Percentiles rank a stretch among this genome's conserved stretches.
These are phyloP conservation scores for Penicillium mononematosum DNA, from an alignment of 495 filamentous ascomycete genomes.

Conservation along the genomic window DNA sequence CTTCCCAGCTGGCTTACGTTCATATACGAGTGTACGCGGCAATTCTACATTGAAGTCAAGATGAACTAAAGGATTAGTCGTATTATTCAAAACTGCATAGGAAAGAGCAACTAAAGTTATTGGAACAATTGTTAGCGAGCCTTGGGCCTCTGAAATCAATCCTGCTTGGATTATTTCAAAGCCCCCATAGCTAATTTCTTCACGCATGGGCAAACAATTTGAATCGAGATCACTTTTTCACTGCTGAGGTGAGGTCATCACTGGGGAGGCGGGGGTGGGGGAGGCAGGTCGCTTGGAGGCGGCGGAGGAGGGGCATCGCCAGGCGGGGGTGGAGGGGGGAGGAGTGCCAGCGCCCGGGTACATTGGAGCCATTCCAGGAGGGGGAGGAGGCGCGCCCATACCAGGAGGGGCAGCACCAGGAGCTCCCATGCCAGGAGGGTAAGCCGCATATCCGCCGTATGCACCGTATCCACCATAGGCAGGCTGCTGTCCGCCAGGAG, in stretches of 20 bases:
- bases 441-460: slow-evolving; percentile 46
- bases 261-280: slow-evolving; percentile 64
- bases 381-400: slow-evolving; percentile 64
- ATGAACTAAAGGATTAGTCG: not conserved
- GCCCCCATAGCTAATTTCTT: not conserved
- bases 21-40: not conserved
- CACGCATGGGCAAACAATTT: not conserved
- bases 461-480: slow-evolving; percentile 53
- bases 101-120: not conserved
- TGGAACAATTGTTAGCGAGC: slow-evolving; percentile 1
- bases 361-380: slow-evolving; percentile 67
- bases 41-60: not conserved
- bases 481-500: slow-evolving; percentile 50
- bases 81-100: not conserved
- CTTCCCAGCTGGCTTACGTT: not conserved
- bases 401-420: slow-evolving; percentile 47
- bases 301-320: slow-evolving; percentile 66
- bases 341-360: slow-evolving; percentile 59
- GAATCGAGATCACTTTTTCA: not conserved
- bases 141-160: not conserved
- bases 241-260: slow-evolving; percentile 4
- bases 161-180: not conserved
- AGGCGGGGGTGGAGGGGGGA: slow-evolving; percentile 50
- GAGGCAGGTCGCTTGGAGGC: slow-evolving; percentile 67
- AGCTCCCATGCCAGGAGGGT: slow-evolving; percentile 54